phyloP scores from a whole-genome alignment of 163 green algal genomes.

The Scenedesmus sp. region DNA sequence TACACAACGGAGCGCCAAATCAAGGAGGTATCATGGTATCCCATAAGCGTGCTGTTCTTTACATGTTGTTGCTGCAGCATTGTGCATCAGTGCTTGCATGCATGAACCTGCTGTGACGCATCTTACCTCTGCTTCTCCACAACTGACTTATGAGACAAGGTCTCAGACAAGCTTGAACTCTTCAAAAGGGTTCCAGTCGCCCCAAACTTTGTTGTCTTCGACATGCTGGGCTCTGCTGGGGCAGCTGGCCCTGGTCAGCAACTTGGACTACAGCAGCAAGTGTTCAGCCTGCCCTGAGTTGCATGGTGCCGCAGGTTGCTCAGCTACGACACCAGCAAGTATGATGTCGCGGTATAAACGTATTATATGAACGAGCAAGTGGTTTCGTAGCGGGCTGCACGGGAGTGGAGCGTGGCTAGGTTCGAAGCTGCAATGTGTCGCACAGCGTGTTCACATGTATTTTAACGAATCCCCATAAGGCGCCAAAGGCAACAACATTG shows the following conservation, averaged over 20 bases:
- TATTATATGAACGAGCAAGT: neutral
- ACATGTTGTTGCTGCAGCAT: too few species aligned
- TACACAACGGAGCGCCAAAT: neutral
- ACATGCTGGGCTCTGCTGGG: neutral
- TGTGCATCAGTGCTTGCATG: neutral
- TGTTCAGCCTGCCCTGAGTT: neutral
- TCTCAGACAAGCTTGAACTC: constrained; percentile 50
- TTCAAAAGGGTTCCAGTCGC: neutral
- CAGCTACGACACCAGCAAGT: neutral
- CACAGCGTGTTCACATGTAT: neutral
- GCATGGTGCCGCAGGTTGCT: neutral
- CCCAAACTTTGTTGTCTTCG: neutral
- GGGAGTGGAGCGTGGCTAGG: neutral
- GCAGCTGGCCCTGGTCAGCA: neutral
- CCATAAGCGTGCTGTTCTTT: neutral
- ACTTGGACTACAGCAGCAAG: neutral
- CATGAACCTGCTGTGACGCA: neutral
- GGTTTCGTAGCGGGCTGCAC: too few species aligned
- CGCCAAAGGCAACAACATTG: too few species aligned
- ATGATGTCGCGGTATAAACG: neutral
- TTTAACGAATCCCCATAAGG: neutral
- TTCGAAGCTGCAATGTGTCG: neutral
- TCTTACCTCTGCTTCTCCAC: constrained; percentile 70
- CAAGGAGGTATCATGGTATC: neutral
- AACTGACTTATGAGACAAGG: constrained; percentile 70